Base-by-base conservation (phyloP, 768 basidiomycete genomes). In the Boletus edulis region DNA sequence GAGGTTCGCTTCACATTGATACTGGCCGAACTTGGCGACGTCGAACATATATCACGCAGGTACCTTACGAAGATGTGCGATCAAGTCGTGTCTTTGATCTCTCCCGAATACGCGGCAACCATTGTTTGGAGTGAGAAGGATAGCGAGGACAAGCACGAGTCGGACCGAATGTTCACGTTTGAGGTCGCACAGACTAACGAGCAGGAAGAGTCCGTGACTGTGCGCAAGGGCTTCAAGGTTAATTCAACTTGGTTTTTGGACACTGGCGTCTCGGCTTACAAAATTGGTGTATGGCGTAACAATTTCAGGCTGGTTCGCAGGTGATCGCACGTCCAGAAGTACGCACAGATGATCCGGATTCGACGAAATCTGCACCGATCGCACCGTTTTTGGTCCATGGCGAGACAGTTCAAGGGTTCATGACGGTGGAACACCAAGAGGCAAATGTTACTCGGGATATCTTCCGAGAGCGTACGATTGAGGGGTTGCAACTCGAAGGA, bases 91-190 rank as follows among this genome's bases (percentile, higher is more conserved):
- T 29, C 29, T 29, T 29, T 29, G 29, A 29, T 29, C 29, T 29
- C 29, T 29, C 29, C 29, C 7, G 29, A 29, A 10, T 9, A 29
- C 29, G 29, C 29, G 8, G 8, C 8, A 29, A 29, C 29, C 7
- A 29, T 29, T 29, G 29, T 29, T 9, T 29, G 29, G 29, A 29
- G 29, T 9, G 29, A 29, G 9, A 9, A 29, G 29, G 29, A 29
- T 29, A 29, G 29, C 8, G 8, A 27, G 27, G 76, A 75, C 0
- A 69, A 79, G 8, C 74, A 77, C 14, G 72, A 75, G 15, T 69
- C 66, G 3, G 81, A 81, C 35, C 72, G 82, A 8, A 64, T 85
- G 52, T 82, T 79, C 61, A 75, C 74, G 0, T 85, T 82, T 50
- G 76, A 79, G 40, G 83, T 85, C 0, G 65, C 8, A 29, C 29